These are phyloP conservation scores for Clonostachys byssicola DNA, from an alignment of 2,329 filamentous ascomycete genomes.

Conservation along the genomic window DNA sequence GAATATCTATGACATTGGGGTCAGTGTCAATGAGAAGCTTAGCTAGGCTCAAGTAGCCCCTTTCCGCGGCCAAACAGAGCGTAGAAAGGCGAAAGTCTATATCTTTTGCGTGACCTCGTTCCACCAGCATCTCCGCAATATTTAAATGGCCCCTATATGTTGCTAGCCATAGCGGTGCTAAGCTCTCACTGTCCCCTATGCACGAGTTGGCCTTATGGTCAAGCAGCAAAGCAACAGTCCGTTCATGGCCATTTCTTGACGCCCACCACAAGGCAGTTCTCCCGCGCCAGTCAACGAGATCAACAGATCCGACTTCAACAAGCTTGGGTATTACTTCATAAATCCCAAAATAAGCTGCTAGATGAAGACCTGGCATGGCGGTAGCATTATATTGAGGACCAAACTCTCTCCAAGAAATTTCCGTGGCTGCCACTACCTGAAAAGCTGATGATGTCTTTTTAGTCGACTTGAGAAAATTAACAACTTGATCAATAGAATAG, in stretches of 20 bases:
- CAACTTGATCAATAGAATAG: not conserved
- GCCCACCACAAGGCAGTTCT: not conserved
- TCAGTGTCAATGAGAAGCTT: too few species aligned
- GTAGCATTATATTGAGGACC: not conserved
- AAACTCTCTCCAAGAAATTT: not conserved
- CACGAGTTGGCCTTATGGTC: not conserved
- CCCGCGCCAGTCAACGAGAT: not conserved
- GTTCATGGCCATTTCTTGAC: not conserved
- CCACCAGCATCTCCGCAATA: too few species aligned
- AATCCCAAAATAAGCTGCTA: conserved; percentile 1
- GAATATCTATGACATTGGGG: too few species aligned
- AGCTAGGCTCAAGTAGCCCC: too few species aligned
- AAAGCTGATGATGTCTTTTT: not conserved
- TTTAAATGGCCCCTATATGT: too few species aligned
- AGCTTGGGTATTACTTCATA: not conserved
- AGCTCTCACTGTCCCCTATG: not conserved
- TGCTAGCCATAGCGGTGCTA: too few species aligned
- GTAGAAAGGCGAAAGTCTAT: too few species aligned
- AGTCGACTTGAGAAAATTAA: not conserved
- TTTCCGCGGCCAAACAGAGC: too few species aligned
- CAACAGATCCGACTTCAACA: not conserved
- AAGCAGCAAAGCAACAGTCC: not conserved
- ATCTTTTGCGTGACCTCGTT: too few species aligned
- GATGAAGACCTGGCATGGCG: not conserved
- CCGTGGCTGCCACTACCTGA: not conserved